Evolutionary conservation across 2,329 filamentous ascomycete genomes (phyloP), one percentile per base, ranked within the genome.

Genomic region (Trichoderma koningiopsis): DNA sequence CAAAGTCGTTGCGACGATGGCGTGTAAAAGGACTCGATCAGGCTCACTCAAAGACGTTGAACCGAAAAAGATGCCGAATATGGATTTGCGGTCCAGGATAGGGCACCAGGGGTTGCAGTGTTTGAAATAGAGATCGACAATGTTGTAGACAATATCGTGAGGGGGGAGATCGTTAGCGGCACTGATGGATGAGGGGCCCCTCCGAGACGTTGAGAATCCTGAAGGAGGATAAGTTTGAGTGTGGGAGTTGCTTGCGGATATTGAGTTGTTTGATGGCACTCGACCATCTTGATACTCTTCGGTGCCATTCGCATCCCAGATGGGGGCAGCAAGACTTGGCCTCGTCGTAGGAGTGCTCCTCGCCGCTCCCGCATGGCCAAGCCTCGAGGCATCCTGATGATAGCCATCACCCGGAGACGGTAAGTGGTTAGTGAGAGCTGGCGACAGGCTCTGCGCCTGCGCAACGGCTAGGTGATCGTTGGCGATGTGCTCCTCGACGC

Each of bases 51-150:
- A 71, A 0, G 79, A 79, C 0, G 80, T 81, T 7, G 81, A 80
- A 1, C 80, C 80, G 49, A 83, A 83, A 68, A 83, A 79, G 24
- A 73, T 75, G 1, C 77, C 73, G 73, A 82, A 79, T 16, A 80
- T 82, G 0, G 81, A 80, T 68, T 83, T 82, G 8, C 81, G 78
- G 55, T 83, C 81, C 13, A 83, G 77, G 14, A 83, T 82, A 0
- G 81, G 81, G 61, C 81, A 83, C 87, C 87, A 89, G 0, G 87
- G 87, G 72, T 89, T 89, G 75, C 88, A 86, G 75, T 89, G 87
- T 73, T 88, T 88, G 79, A 89, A 89, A 77, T 87, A 89, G 8
- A 89, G 79, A 70, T 89, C 87, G 19, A 88, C 86, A 2, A 89
- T 78, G 2, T 84, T 85, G 70, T 88, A 89, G 4, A 89, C 76